These are phyloP conservation scores for Arthrobotrys pseudoclavata DNA, from an alignment of 2,329 filamentous ascomycete species.

Conservation along the genomic window DNA sequence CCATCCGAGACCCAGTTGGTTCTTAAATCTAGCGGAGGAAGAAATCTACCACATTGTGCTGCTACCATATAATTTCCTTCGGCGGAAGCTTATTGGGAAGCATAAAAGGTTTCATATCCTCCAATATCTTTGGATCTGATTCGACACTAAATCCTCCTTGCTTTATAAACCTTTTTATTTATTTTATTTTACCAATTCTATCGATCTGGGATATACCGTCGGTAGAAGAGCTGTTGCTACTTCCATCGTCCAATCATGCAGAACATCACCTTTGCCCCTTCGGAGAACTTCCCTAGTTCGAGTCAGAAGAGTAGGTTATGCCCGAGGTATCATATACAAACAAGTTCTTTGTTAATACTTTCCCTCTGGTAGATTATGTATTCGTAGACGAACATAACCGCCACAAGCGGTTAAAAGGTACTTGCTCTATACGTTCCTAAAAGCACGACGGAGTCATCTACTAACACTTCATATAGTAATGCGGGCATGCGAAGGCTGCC, in stretches of 20 bases:
- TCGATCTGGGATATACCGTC: constrained; percentile 47
- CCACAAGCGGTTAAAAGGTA: constrained; percentile 94
- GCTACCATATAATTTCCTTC: constrained; percentile 21
- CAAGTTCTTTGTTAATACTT: constrained; percentile 60
- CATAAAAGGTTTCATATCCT: constrained; percentile 24
- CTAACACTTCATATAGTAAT: constrained; percentile 75
- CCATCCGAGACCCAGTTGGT: constrained; percentile 1
- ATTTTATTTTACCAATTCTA: constrained; percentile 6
- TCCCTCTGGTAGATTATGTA: constrained; percentile 82
- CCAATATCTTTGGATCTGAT: constrained; percentile 17
- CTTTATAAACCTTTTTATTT: constrained; percentile 63
- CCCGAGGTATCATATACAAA: background rate
- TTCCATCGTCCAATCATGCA: constrained; percentile 60
- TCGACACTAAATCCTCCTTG: constrained; percentile 65
- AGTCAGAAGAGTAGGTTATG: constrained; percentile 52
- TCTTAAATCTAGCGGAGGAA: constrained; percentile 15
- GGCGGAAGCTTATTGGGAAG: constrained; percentile 28
- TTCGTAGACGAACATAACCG: constrained; percentile 99
- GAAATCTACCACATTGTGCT: constrained; percentile 11
- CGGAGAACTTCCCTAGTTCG: constrained; percentile 46
- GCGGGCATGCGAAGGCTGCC: constrained; percentile 95
- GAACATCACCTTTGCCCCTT: constrained; percentile 63
- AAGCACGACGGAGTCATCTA: background rate
- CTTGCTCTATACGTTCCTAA: background rate
- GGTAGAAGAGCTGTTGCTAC: constrained; percentile 12